Conservation (phyloP, 306 rosid species). For the Trichosanthes truncata region DNA sequence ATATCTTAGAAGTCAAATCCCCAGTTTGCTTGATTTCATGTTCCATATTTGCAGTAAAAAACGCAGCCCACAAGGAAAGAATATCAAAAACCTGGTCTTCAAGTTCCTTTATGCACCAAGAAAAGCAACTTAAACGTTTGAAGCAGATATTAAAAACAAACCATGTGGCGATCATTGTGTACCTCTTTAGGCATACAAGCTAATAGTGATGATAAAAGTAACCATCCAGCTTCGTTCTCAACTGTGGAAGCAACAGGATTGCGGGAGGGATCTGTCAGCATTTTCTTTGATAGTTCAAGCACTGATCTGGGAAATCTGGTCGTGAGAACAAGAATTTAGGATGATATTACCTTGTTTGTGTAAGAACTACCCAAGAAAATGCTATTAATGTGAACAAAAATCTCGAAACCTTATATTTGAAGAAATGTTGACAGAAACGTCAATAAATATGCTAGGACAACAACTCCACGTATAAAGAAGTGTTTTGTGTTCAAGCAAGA, state of each 20-base stretch:
- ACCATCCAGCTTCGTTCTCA: conserved; percentile 98
- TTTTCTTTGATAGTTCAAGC: conserved; percentile 77
- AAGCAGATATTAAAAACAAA: conserved; percentile 10
- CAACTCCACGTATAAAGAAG: not conserved
- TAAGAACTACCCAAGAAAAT: not conserved
- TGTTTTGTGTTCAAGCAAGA: not conserved
- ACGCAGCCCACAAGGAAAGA: conserved; percentile 81
- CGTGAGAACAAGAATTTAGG: not conserved
- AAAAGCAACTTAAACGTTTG: conserved; percentile 6
- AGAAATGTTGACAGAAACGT: not conserved
- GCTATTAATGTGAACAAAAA: not conserved
- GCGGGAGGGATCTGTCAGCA: conserved; percentile 66
- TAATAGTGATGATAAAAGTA: conserved; percentile 76
- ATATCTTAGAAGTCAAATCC: conserved; percentile 56
- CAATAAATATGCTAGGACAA: not conserved
- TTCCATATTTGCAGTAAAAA: conserved; percentile 60
- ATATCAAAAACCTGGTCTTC: conserved; percentile 90
- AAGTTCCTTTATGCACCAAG: conserved; percentile 57
- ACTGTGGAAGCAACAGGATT: conserved; percentile 60
- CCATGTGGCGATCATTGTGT: conserved; percentile 9
- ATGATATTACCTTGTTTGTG: not conserved
- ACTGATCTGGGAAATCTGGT: conserved; percentile 77
- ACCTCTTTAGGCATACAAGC: conserved; percentile 94
- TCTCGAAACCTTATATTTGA: not conserved
- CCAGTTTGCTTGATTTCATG: conserved; percentile 45